Conservation (phyloP, 2,329 filamentous ascomycete species). For the Trichoderma gracile region DNA sequence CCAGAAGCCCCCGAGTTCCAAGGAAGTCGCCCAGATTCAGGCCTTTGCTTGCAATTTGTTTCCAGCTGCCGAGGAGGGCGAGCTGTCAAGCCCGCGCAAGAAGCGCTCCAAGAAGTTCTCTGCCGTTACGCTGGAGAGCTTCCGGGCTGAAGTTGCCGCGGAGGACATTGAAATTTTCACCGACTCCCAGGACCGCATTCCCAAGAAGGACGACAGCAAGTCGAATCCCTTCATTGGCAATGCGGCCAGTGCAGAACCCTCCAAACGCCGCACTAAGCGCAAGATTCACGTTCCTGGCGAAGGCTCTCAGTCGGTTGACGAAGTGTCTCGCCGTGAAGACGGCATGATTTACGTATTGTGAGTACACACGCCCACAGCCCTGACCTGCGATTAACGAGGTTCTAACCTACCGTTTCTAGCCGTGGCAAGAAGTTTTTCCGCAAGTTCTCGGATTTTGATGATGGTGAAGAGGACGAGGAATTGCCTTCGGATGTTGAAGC, state of each 20-base stretch:
- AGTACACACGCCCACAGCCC: constrained; percentile 44
- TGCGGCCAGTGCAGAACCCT: constrained; percentile 43
- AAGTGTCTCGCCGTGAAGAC: constrained; percentile 65
- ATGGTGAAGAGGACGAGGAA: constrained; percentile 35
- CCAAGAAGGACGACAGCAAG: constrained; percentile 62
- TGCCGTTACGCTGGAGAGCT: constrained; percentile 58
- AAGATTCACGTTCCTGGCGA: constrained; percentile 58
- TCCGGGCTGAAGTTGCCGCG: constrained; percentile 57
- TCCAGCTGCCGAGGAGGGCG: constrained; percentile 54
- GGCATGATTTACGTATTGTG: constrained; percentile 78
- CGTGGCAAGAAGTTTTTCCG: constrained; percentile 79
- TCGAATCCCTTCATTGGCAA: constrained; percentile 73
- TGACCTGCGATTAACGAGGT: constrained; percentile 8
- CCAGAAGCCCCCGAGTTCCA: constrained; percentile 58
- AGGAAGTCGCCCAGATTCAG: constrained; percentile 53
- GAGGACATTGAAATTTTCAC: constrained; percentile 72
- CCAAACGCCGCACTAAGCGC: constrained; percentile 57
- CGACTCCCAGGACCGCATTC: constrained; percentile 76
- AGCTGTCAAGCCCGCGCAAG: constrained; percentile 61
- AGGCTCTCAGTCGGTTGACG: constrained; percentile 60
- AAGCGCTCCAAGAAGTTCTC: constrained; percentile 58
- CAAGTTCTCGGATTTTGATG: constrained; percentile 56
- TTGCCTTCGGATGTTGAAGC: constrained; percentile 40
- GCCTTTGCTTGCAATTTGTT: constrained; percentile 64
- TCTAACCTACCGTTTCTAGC: constrained; percentile 45